phyloP scores from a whole-genome alignment of 495 filamentous ascomycete genomes.

The Penicillium arizonense region DNA sequence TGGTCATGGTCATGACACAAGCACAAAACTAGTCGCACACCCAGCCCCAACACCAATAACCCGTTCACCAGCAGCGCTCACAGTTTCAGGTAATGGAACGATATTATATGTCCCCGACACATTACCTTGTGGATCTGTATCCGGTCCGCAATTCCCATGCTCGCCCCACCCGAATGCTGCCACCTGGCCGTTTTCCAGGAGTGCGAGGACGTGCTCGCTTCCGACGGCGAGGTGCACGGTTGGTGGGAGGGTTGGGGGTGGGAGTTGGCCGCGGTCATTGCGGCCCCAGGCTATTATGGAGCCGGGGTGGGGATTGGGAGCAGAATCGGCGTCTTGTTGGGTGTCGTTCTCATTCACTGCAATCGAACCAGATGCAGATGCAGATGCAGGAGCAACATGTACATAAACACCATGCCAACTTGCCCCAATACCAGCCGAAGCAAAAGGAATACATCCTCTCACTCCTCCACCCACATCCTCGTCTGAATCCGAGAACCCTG shows the following conservation, averaged over 20 bases:
- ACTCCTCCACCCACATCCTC: not conserved
- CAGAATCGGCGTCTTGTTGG: no score
- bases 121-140: slow-evolving; percentile 57
- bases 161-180: slow-evolving; percentile 93
- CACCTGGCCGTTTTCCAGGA: slow-evolving; percentile 58
- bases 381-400: slow-evolving; percentile 20
- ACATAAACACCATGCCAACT: slow-evolving; percentile 84
- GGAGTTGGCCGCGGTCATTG: slow-evolving; percentile 78
- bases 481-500: slow-evolving; percentile 22
- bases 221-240: slow-evolving; percentile 66
- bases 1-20: slow-evolving; percentile 33
- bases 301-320: not conserved
- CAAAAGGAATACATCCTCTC: not conserved
- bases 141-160: slow-evolving; percentile 90
- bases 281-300: slow-evolving; percentile 59
- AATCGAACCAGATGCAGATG: not conserved
- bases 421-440: slow-evolving; percentile 49
- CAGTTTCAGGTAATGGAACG: slow-evolving; percentile 47
- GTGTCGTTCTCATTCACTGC: no score
- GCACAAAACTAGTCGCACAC: slow-evolving; percentile 86
- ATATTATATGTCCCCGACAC: slow-evolving; percentile 63
- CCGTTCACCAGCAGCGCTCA: slow-evolving; percentile 10
- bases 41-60: slow-evolving; percentile 69
- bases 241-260: slow-evolving; percentile 53
- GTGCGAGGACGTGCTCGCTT: slow-evolving; percentile 79